A percentile compares a stretch with the other conserved stretches of the same genome.
phyloP scores from a whole-genome alignment of 192 early-diverging fungal genomes.

The Spinellus fusiger region DNA sequence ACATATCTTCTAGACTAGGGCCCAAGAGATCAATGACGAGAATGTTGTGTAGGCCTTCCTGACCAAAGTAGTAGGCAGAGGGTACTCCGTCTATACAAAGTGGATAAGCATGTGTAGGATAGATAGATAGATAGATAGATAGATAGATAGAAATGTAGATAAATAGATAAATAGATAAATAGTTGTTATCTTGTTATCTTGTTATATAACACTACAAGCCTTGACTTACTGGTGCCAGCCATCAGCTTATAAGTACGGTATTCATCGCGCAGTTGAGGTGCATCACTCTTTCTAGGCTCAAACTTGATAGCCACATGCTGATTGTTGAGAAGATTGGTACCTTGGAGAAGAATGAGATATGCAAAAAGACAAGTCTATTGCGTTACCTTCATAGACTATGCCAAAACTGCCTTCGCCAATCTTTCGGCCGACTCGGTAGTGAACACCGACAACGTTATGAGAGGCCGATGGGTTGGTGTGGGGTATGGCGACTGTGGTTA shows the following conservation, averaged over 20 bases:
- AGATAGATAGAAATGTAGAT: not conserved
- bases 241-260: constrained; percentile 94
- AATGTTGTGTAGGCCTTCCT: constrained; percentile 92
- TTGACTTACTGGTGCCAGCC: constrained; percentile 50
- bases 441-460: constrained; percentile 81
- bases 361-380: not conserved
- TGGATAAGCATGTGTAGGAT: not conserved
- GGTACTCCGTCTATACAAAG: constrained; percentile 72
- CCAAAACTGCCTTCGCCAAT: constrained; percentile 99
- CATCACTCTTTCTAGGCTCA: constrained; percentile 91
- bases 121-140: not conserved
- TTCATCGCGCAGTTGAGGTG: constrained; percentile 95
- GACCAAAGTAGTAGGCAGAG: constrained; percentile 89
- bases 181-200: not conserved
- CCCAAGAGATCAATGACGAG: constrained; percentile 93
- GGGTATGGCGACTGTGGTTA: not conserved
- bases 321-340: constrained; percentile 84
- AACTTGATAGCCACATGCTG: constrained; percentile 97
- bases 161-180: not conserved
- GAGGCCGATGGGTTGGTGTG: constrained; percentile 8
- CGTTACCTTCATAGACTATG: constrained; percentile 95
- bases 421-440: constrained; percentile 93
- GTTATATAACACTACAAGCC: not conserved
- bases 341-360: constrained; percentile 33
- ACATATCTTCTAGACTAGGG: constrained; percentile 90